phyloP scores from a whole-genome alignment of 2,329 filamentous ascomycete genomes.

The Neophaeococcomyces mojaviensis region DNA sequence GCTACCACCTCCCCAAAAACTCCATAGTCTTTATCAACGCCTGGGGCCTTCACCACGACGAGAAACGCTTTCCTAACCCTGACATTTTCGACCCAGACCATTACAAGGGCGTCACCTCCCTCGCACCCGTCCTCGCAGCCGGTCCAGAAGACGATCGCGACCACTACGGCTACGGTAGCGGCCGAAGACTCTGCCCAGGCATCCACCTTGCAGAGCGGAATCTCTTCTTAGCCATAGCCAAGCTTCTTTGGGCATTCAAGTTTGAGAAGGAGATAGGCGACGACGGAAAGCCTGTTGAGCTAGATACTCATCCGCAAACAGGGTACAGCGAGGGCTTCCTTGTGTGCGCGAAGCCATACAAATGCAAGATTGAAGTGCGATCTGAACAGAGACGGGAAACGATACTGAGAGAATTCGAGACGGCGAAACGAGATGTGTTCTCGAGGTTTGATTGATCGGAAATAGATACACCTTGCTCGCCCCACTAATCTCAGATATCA shows the following conservation, averaged over 20 bases:
- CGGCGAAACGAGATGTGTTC: constrained; percentile 8
- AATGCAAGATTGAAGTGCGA: constrained; percentile 8
- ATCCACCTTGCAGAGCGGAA: constrained; percentile 46
- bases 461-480: too few relatives aligned
- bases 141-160: constrained; percentile 27
- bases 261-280: constrained; percentile 12
- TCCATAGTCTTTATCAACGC: constrained; percentile 36
- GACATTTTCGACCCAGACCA: constrained; percentile 26
- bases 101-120: constrained; percentile 26
- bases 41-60: constrained; percentile 26
- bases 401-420: constrained; percentile 5
- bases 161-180: constrained; percentile 25
- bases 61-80: constrained; percentile 25
- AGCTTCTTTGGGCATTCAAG: constrained; percentile 44
- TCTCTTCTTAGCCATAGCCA: constrained; percentile 40
- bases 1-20: constrained; percentile 44
- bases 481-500: too few relatives aligned
- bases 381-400: constrained; percentile 2
- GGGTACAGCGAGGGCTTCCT: constrained; percentile 13
- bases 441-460: constrained; percentile 4
- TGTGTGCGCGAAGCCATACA: constrained; percentile 8
- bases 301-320: constrained; percentile 12
- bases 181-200: constrained; percentile 25
- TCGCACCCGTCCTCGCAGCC: constrained; percentile 25
- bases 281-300: constrained; percentile 12